Conservation (phyloP, 352 stramenopile genomes). For the Phytophthora cryptogea region DNA sequence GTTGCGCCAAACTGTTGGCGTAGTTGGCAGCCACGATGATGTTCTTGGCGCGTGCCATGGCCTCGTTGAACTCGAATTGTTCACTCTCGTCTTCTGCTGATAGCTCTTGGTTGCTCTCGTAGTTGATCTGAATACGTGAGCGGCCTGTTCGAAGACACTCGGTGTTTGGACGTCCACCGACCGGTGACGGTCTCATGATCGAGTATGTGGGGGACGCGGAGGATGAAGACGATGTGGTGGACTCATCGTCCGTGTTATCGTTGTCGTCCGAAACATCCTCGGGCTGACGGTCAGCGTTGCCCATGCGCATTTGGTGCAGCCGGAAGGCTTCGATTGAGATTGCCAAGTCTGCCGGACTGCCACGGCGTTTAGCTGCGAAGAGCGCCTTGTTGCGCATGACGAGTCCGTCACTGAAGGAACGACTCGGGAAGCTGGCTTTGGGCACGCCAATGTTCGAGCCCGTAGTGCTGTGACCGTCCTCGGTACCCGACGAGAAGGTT, state of each 20-base stretch:
- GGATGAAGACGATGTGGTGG: constrained; percentile 26
- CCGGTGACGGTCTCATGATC: constrained; percentile 9
- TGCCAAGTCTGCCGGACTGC: constrained; percentile 68
- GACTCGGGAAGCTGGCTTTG: constrained; percentile 65
- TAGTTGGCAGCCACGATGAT: constrained; percentile 70
- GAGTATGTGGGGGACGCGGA: constrained; percentile 30
- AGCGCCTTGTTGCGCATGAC: constrained; percentile 70
- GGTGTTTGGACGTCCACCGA: constrained; percentile 12
- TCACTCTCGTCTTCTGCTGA: constrained; percentile 1
- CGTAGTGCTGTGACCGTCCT: constrained; percentile 23
- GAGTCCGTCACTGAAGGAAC: constrained; percentile 80
- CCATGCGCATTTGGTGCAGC: constrained; percentile 66
- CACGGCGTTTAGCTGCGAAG: constrained; percentile 66
- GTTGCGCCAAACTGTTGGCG: constrained; percentile 71
- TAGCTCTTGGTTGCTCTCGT: constrained; percentile 25
- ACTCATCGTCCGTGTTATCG: constrained; percentile 33
- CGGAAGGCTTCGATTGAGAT: constrained; percentile 83
- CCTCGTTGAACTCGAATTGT: constrained; percentile 49
- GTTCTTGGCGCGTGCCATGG: constrained; percentile 49
- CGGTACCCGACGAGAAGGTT: constrained; percentile 59
- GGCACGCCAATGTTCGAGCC: constrained; percentile 41
- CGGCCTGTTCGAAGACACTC: constrained; percentile 29
- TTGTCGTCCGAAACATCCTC: constrained; percentile 56
- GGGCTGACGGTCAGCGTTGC: constrained; percentile 41
- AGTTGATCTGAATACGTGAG: constrained; percentile 23